Evolutionary conservation across 1,139 yeast genomes (phyloP).

Genomic region (Kodamaea alishanica): DNA sequence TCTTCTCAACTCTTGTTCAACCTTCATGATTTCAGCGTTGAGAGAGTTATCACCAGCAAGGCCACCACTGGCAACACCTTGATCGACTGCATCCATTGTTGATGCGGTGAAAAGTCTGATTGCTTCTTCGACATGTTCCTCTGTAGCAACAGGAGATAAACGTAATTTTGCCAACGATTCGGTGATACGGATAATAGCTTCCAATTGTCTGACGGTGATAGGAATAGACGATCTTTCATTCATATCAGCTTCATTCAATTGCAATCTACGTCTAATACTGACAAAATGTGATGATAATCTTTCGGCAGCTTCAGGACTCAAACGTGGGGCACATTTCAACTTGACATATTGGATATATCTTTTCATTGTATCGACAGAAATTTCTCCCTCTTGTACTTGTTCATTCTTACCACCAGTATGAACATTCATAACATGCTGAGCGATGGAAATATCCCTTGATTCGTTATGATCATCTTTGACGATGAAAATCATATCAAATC

Average conservation of each 20-base stretch:
- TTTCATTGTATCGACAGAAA: slow-evolving; percentile 87
- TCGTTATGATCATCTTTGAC: slow-evolving; percentile 94
- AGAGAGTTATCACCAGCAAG: slow-evolving; percentile 48
- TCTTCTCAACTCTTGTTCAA: slow-evolving; percentile 82
- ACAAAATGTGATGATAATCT: slow-evolving; percentile 93
- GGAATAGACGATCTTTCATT: slow-evolving; percentile 95
- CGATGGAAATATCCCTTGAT: slow-evolving; percentile 81
- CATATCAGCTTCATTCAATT: slow-evolving; percentile 73
- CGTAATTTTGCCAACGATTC: slow-evolving; percentile 90
- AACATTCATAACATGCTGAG: slow-evolving; percentile 91
- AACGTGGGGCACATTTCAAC: slow-evolving; percentile 85
- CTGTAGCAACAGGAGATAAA: slow-evolving; percentile 78
- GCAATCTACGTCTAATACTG: slow-evolving; percentile 80
- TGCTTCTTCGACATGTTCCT: slow-evolving; percentile 92
- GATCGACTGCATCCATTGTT: slow-evolving; percentile 95
- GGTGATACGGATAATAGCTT: slow-evolving; percentile 93
- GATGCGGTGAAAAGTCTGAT: slow-evolving; percentile 92
- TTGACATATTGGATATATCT: slow-evolving; percentile 90
- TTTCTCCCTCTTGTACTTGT: slow-evolving; percentile 72
- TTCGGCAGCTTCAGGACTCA: slow-evolving; percentile 87
- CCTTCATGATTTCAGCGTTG: slow-evolving; percentile 66
- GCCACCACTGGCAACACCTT: slow-evolving; percentile 55
- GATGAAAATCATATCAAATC: slow-evolving; percentile 97
- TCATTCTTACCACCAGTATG: slow-evolving; percentile 73
- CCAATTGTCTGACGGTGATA: slow-evolving; percentile 94